Conservation (phyloP, 1,139 yeast genomes). For the Scheffersomyces segobiensis region DNA sequence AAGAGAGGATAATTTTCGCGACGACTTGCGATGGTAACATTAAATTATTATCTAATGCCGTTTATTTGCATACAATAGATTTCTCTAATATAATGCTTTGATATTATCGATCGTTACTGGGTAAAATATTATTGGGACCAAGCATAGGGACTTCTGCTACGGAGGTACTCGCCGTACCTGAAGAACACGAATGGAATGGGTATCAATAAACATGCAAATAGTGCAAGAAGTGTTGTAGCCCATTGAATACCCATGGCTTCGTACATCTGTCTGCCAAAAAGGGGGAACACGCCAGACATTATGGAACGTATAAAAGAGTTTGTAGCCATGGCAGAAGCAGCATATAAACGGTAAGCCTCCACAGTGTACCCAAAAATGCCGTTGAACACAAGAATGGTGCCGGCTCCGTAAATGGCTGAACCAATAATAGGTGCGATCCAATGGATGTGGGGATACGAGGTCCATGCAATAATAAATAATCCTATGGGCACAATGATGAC, state of each 20-base stretch:
- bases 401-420: slow-evolving; percentile 3
- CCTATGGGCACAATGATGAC: slow-evolving; percentile 7
- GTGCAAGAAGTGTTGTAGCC: slow-evolving; percentile 11
- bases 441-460: slow-evolving; percentile 7
- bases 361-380: slow-evolving; percentile 12
- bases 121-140: slow-evolving; percentile 2
- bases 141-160: slow-evolving; percentile 9
- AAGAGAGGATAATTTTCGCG: too few relatives aligned
- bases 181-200: slow-evolving; percentile 10
- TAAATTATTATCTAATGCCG: neutral
- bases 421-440: slow-evolving; percentile 12
- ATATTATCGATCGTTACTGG: too few relatives aligned
- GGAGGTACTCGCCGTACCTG: slow-evolving; percentile 7
- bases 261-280: slow-evolving; percentile 12
- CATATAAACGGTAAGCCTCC: slow-evolving; percentile 12
- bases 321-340: slow-evolving; percentile 14
- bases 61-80: neutral
- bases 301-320: slow-evolving; percentile 10
- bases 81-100: neutral
- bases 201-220: slow-evolving; percentile 7
- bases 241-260: slow-evolving; percentile 11
- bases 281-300: slow-evolving; percentile 11
- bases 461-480: slow-evolving; percentile 11
- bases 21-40: neutral
- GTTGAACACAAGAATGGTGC: slow-evolving; percentile 7